Evolutionary conservation across 768 basidiomycete species (phyloP), one percentile per base, ranked within the genome.

Genomic region (Lepiota brunneoincarnata): DNA sequence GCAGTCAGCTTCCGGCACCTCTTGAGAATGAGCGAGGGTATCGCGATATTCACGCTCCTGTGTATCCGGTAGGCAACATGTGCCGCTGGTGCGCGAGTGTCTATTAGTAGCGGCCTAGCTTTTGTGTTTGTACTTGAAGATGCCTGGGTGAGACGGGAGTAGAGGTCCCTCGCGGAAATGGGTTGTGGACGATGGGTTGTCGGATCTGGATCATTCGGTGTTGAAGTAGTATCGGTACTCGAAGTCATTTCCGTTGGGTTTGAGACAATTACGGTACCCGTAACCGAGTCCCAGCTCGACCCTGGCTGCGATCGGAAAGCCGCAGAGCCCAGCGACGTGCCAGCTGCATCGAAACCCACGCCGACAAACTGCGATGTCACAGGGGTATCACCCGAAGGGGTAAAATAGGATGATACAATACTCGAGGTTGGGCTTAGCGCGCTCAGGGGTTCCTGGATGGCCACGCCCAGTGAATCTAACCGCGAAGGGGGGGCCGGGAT

Each of bases 11-110:
- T 90, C 57, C 83, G 77, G 58, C 80, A 87, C 17, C 93, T 85
- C 68, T 93, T 93, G 61, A 94, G 82, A 63, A 97, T 93, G 63
- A 97, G 82, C 21, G 91, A 89, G 0, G 94, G 93, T 39, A 97
- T 89, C 28, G 87, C 87, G 44, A 97, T 78, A 69, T 94, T 94
- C 56, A 93, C 80, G 67, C 86, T 89, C 59, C 83, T 73, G 36
- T 74, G 66, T 48, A 97, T 69, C 66, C 85, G 90, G 52, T 76
- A 78, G 2, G 82, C 72, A 34, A 85, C 74, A 71, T 84, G 91
- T 9, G 82, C 74, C 1, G 80, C 75, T 17, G 84, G 75, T 3
- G 89, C 83, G 3, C 93, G 83, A 36, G 90, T 91, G 69, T 97
- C 93, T 64, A 96, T 79, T 55, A 96, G 70, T 20, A 94, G 73